A percentile compares a stretch with the other conserved stretches of the same genome.
Evolutionary conservation across 768 basidiomycete species (phyloP).

Genomic region (Auricularia sp.): DNA sequence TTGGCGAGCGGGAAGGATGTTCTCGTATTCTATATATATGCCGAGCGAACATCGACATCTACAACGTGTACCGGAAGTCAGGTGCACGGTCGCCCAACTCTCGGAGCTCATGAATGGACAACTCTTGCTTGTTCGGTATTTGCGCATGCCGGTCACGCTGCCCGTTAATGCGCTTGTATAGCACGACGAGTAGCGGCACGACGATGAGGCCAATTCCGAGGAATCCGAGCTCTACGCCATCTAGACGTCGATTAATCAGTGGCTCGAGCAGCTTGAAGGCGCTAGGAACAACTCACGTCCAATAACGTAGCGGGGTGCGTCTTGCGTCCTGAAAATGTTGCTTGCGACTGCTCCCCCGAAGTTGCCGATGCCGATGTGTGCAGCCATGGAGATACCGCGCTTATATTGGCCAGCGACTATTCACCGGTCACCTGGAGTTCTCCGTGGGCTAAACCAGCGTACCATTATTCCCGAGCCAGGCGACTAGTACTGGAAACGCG

Average conservation of each 20-base stretch:
- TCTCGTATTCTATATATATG: no score
- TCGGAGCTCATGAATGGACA: slow-evolving; percentile 19
- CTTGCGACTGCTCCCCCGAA: slow-evolving; percentile 54
- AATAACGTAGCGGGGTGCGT: slow-evolving; percentile 49
- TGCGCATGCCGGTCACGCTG: slow-evolving; percentile 30
- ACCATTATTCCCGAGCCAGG: slow-evolving; percentile 31
- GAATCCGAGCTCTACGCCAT: slow-evolving; percentile 58
- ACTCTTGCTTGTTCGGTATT: slow-evolving; percentile 10
- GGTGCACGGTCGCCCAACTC: slow-evolving; percentile 52
- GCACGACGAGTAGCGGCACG: slow-evolving; percentile 37
- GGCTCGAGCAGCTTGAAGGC: neutral
- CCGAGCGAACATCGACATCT: slow-evolving; percentile 1
- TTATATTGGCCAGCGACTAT: slow-evolving; percentile 54
- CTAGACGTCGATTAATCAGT: slow-evolving; percentile 20
- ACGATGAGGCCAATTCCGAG: slow-evolving; percentile 52
- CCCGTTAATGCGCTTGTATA: slow-evolving; percentile 48
- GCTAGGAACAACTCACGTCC: slow-evolving; percentile 35
- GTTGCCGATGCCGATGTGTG: slow-evolving; percentile 62
- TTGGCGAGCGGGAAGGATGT: no score
- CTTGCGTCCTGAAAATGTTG: slow-evolving; percentile 50
- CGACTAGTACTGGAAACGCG: slow-evolving; percentile 46
- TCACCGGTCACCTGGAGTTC: no score
- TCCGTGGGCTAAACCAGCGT: no score
- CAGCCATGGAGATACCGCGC: slow-evolving; percentile 55
- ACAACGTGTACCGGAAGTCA: slow-evolving; percentile 50